Evolutionary conservation across 208 protist species (phyloP), one percentile per base, ranked within the genome.

Genomic region (Trypanosoma scelopori): DNA sequence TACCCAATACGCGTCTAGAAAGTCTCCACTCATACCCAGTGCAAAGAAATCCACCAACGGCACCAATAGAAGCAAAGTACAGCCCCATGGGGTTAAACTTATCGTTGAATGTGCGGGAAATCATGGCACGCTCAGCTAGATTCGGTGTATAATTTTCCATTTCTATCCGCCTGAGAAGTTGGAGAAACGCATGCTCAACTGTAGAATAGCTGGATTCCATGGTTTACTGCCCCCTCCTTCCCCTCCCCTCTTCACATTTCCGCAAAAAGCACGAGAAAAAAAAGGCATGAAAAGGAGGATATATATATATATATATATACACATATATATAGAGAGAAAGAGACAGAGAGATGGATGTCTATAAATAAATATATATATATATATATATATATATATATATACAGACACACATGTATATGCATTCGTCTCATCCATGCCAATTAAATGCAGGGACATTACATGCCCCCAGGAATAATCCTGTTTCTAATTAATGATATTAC

Each of bases 21-120:
- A 39, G 23, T 16, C 46, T 53, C 46, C 51, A 27, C 9, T 41
- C 50, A 37, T 28, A 39, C 28, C 57, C 50, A 3, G 46, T n/a
- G 41, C 55, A 28, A 27, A 69, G 41, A 55, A 68, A 65, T 12
- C 74, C 74, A 35, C 62, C 57, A 25, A 63, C 15, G 5, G 55
- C 68, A 27, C 74, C 74, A 45, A 64, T 27, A 12, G 23, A 60
- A 23, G 59, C 59, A 55, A 76, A 80, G 41, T 76, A 80, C 37
- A 65, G 39, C 5, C 64, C 74, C 18, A 71, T 37, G 23, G 74
- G 74, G 42, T 80, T 80, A 57, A 76, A 76, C 15, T 28, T 52
- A 41, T 64, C 57, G 27, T 80, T 70, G 22, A 80, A 52, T 47
- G 71, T 70, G 15, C 74, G 65, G 51, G 64, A 80, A 30, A 80